Evolutionary conservation across 257 asterid genomes (phyloP), one percentile per base, ranked within the genome.

Genomic region (Capsicum chinense): DNA sequence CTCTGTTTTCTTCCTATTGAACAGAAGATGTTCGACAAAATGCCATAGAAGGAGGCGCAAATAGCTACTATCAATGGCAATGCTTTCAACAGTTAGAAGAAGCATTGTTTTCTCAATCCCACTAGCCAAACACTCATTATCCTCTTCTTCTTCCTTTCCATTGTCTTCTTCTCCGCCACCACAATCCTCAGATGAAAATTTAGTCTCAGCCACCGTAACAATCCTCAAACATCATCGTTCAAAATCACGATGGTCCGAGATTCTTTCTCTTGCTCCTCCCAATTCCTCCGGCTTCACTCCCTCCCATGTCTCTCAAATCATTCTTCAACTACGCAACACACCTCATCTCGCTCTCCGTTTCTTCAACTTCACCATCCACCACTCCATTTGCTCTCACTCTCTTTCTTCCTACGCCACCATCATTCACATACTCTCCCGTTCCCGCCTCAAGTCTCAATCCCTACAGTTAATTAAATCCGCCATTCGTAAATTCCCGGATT

Each of bases 181-280:
- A 14, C 79, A 84, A 76, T 4, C 90, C 14, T 21, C 84, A 7
- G 91, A 89, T 0, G 90, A 87, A 66, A 80, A 76, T 9, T 4
- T 92, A n/a, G 94, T 93, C 84, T 70, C 92, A 70, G 88, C 91
- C 62, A 94, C 95, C 67, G 94, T 92, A 74, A 90, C 95, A n/a
- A 91, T 92, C 84, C 97, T 96, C 83, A 92, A 88, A 83, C 94
- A 96, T 90, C 98, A 92, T 87, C 98, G 97, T 79, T 94, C 98
- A n/a, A 94, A 92, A 86, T 87, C 98, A 83, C 92, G 99, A 66
- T 94, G 99, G 98, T 88, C 92, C 19, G 83, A 94, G 82, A 95
- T 96, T 85, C 98, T 96, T 59, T 87, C 97, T 57, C 91, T 94
- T 73, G 82, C 92, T 79, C 70, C 93, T 81, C 50, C 93, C 60